Conservation (phyloP, 345 rosid genomes). For the Populus alba region DNA sequence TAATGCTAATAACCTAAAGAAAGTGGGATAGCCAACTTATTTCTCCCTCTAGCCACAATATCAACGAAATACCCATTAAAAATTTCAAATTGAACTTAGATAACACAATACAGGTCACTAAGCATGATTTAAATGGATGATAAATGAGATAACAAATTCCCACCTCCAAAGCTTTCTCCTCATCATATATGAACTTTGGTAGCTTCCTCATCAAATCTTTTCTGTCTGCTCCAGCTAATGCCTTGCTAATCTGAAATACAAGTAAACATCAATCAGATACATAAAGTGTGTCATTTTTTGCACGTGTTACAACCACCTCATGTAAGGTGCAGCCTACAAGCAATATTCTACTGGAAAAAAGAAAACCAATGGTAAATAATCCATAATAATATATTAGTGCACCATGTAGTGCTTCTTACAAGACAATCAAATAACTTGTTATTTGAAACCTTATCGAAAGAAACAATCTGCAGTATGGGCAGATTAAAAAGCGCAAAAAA, state of each 20-base stretch:
- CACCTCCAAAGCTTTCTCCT: conserved; percentile 53
- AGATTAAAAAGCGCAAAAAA: not conserved
- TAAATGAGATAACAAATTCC: conserved; percentile 5
- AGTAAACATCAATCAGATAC: not conserved
- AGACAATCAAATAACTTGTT: not conserved
- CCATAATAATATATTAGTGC: not conserved
- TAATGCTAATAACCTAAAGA: not conserved
- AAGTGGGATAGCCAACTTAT: not conserved
- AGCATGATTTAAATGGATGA: not conserved
- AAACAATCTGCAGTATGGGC: not conserved
- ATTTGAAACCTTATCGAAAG: too few species aligned
- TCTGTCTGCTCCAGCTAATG: conserved; percentile 38
- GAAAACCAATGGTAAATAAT: not conserved
- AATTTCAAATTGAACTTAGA: not conserved
- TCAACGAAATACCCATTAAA: not conserved
- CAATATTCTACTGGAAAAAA: not conserved
- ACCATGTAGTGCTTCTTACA: not conserved
- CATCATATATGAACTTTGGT: conserved; percentile 51
- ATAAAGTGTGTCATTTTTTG: not conserved
- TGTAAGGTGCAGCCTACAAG: not conserved
- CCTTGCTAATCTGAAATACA: conserved; percentile 36
- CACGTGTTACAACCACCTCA: not conserved
- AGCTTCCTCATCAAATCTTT: conserved; percentile 48
- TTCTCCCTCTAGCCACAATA: not conserved
- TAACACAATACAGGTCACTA: not conserved